These are phyloP conservation scores for Phoenix dactylifera DNA, from an alignment of 176 grass and related monocot genomes.

Conservation along the genomic window DNA sequence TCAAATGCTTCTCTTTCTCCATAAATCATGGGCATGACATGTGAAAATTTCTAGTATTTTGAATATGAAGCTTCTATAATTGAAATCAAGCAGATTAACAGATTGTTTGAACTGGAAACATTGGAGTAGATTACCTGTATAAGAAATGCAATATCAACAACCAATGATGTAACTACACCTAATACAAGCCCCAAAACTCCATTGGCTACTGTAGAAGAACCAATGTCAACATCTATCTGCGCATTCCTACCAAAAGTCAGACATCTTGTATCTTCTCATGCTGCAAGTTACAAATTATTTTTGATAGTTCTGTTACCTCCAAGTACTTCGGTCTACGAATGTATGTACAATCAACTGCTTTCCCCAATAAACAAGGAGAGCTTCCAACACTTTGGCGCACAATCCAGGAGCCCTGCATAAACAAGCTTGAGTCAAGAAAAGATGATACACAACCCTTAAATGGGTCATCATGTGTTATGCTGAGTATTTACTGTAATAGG, in stretches of 20 bases:
- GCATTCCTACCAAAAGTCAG: conserved; percentile 6
- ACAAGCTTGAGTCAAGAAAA: conserved; percentile 21
- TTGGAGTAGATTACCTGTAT: conserved; percentile 56
- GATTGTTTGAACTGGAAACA: neutral
- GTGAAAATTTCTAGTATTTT: too few relatives aligned
- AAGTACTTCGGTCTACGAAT: conserved; percentile 76
- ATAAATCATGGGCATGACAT: too few relatives aligned
- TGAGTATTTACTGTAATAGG: neutral
- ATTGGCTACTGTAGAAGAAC: conserved; percentile 90
- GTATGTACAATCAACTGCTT: conserved; percentile 89
- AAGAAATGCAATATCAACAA: conserved; percentile 97
- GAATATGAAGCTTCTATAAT: neutral
- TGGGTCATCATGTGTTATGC: too few relatives aligned
- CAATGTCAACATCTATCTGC: conserved; percentile 96
- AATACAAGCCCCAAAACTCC: conserved; percentile 94
- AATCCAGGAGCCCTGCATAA: conserved; percentile 86
- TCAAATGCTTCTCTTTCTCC: too few relatives aligned
- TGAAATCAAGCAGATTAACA: neutral
- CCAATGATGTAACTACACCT: conserved; percentile 70
- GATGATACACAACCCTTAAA: neutral
- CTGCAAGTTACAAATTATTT: too few relatives aligned
- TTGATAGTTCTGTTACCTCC: conserved; percentile 47
- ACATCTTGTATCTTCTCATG: neutral
- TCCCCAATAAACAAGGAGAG: conserved; percentile 83
- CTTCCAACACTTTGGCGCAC: conserved; percentile 88